phyloP scores from a whole-genome alignment of 148 eudicot species.

The Amaranthus cruentus region DNA sequence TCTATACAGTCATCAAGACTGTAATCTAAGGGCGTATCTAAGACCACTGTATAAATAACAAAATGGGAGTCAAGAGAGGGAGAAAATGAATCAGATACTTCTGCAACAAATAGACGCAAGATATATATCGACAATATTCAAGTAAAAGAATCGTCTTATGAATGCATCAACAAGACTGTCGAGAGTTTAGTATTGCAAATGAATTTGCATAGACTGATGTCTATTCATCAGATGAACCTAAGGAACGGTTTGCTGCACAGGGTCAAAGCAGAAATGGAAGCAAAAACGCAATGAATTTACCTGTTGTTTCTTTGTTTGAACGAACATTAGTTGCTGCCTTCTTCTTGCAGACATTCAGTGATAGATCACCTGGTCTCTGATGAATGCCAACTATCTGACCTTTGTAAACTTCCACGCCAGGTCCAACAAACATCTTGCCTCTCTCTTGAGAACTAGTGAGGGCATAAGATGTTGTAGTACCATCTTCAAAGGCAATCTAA shows the following conservation, averaged over 20 bases:
- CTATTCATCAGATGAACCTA: background rate
- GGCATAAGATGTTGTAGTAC: slow-evolving; percentile 84
- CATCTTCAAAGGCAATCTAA: slow-evolving; percentile 94
- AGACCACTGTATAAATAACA: slow-evolving; percentile 56
- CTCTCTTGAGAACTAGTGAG: slow-evolving; percentile 88
- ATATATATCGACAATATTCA: background rate
- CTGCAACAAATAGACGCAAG: background rate
- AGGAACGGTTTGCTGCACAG: background rate
- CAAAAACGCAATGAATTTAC: slow-evolving; percentile 29
- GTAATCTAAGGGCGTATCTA: slow-evolving; percentile 75
- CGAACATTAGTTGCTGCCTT: slow-evolving; percentile 96
- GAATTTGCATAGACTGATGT: background rate
- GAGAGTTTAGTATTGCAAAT: background rate
- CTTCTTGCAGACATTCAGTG: slow-evolving; percentile 92
- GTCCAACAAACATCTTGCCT: slow-evolving; percentile 76
- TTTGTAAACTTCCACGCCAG: slow-evolving; percentile 85
- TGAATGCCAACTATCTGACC: slow-evolving; percentile 95
- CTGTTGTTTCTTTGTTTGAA: slow-evolving; percentile 87
- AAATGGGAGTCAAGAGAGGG: background rate
- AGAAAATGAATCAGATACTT: background rate
- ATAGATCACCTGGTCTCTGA: slow-evolving; percentile 86
- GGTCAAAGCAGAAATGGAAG: background rate
- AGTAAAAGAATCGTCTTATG: background rate
- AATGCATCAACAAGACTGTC: too few species aligned
- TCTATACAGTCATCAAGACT: slow-evolving; percentile 98